Percentiles rank a stretch among this genome's conserved stretches.
phyloP scores from a whole-genome alignment of 768 basidiomycete species.

The Auricularia auricula-judae region DNA sequence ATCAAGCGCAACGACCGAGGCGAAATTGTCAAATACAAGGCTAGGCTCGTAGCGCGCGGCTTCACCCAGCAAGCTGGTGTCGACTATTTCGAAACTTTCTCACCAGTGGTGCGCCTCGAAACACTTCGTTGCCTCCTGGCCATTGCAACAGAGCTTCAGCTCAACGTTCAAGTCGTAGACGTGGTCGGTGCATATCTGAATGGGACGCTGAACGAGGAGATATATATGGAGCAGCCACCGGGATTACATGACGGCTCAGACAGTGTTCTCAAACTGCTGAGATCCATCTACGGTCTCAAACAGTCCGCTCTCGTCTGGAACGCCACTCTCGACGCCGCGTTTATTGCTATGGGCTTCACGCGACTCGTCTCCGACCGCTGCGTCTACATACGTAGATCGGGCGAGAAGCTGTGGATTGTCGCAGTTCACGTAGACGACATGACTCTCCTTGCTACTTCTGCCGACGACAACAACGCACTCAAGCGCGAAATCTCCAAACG shows the following conservation, averaged over 20 bases:
- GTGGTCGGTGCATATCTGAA: conserved; percentile 21
- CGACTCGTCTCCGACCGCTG: conserved; percentile 6
- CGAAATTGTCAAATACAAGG: conserved; percentile 5
- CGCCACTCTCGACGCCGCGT: conserved; percentile 5
- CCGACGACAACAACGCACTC: conserved; percentile 12
- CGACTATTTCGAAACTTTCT: conserved; percentile 5
- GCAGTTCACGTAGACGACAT: conserved; percentile 11
- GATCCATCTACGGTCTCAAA: conserved; percentile 8
- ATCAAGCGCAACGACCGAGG: conserved; percentile 1
- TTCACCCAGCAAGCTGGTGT: conserved; percentile 2
- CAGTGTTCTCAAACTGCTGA: background rate
- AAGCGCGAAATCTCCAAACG: conserved; percentile 15
- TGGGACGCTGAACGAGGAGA: conserved; percentile 18
- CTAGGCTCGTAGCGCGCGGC: conserved; percentile 4
- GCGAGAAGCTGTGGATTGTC: background rate
- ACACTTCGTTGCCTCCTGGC: background rate
- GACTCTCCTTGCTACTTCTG: conserved; percentile 15
- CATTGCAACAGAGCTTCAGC: conserved; percentile 9
- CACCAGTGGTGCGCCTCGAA: conserved; percentile 2
- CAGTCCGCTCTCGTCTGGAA: conserved; percentile 8
- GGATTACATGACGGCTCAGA: conserved; percentile 10
- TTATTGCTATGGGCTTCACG: conserved; percentile 10
- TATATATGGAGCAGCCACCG: conserved; percentile 22
- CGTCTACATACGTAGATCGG: conserved; percentile 2
- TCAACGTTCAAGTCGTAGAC: conserved; percentile 21